Base-by-base conservation (phyloP, 306 rosid genomes). In the Begonia loranthoides region DNA sequence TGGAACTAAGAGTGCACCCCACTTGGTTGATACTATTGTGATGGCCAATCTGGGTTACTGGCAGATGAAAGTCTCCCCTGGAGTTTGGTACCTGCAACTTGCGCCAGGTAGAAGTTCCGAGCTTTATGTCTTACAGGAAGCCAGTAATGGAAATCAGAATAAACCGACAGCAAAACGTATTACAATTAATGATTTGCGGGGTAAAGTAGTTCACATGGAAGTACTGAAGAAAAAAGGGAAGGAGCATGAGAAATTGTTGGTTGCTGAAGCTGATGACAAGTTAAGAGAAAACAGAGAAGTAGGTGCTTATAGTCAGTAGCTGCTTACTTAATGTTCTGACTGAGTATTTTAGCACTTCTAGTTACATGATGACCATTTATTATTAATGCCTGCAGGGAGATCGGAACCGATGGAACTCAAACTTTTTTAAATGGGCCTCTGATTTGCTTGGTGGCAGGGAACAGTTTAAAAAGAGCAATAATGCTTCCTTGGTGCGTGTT, bases 41-140 rank as follows among this genome's bases (percentile, higher is more conserved):
- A 90, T 90, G 99, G 95, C 96, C 57, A 90, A 90, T 80, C 84
- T 90, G 52, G 99, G 99, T 22, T 90, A 90, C 73, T 90, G 99
- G 99, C 99, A 90, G 75, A 90, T 90, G 96, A 90, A 90, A 73
- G 94, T 86, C 66, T 76, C 99, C 75, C 99, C 99, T 65, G 99
- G 99, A 50, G 93, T 86, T 67, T 90, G 99, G 99, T 80, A 78
- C 75, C 71, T 86, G 73, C 99, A 90, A 72, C 95, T 86, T 76
- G 99, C 99, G 47, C 80, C 95, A 17, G 94, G 99, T 54, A 80
- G 99, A 79, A 90, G 99, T 70, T 86, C 99, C 14, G 93, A 90
- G 73, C 92, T 90, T 49, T 90, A 90, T 67, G 62, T 56, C 71
- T 71, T 90, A 44, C 83, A 82, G 80, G 94, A 72, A 41, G 78